phyloP scores from a whole-genome alignment of 2,329 filamentous ascomycete genomes.

The Diaporthe citriasiana region DNA sequence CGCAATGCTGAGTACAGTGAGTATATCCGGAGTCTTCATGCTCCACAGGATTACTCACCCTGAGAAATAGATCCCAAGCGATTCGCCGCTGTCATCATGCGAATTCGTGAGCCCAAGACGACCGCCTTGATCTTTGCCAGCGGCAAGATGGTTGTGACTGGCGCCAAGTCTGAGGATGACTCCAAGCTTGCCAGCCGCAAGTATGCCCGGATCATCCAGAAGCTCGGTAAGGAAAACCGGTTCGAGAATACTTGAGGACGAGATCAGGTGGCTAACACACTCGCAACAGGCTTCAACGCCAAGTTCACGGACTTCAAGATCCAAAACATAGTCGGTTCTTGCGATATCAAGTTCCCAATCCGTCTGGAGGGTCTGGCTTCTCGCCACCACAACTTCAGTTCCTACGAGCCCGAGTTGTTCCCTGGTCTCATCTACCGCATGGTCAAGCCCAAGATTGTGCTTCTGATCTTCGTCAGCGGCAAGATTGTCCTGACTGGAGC shows the following conservation, averaged over 20 bases:
- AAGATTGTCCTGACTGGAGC: constrained; percentile 99
- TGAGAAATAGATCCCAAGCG: constrained; percentile 68
- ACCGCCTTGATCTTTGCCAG: constrained; percentile 98
- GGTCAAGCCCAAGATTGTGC: constrained; percentile 99
- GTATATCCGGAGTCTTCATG: constrained; percentile 38
- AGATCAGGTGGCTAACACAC: background rate
- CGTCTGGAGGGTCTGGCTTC: constrained; percentile 95
- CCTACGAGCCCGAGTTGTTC: constrained; percentile 98
- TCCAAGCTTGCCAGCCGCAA: constrained; percentile 97
- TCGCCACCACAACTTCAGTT: constrained; percentile 99
- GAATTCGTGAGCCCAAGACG: constrained; percentile 98
- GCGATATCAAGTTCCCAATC: constrained; percentile 99
- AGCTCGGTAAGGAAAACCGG: constrained; percentile 70
- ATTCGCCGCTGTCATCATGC: constrained; percentile 99
- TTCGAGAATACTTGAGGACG: fast-evolving
- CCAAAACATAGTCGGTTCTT: constrained; percentile 98
- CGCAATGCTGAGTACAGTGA: constrained; percentile 94
- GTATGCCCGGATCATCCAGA: constrained; percentile 99
- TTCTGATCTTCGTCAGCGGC: constrained; percentile 97
- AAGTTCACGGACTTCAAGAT: constrained; percentile 99
- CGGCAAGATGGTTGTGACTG: constrained; percentile 99
- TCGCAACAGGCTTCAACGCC: constrained; percentile 81
- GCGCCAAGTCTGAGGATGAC: constrained; percentile 97
- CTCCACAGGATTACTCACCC: constrained; percentile 38
- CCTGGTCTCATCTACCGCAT: constrained; percentile 99